Evolutionary conservation across 257 asterid species (phyloP).

Genomic region (Lycium barbarum): DNA sequence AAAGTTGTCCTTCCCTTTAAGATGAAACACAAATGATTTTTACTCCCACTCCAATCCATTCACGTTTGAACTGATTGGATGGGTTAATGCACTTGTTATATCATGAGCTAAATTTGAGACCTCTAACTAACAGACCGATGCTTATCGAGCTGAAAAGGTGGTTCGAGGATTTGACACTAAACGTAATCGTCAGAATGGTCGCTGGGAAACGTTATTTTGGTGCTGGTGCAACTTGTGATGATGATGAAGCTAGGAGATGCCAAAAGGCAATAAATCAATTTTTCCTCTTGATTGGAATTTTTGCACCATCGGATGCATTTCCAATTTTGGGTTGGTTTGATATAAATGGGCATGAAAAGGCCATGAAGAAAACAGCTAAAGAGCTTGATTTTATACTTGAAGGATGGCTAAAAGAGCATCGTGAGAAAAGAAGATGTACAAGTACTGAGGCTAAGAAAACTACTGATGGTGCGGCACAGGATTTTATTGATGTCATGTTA

Average conservation of each 20-base stretch:
- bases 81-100: not conserved
- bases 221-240: not conserved
- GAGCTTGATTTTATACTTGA: constrained; percentile 34
- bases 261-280: constrained; percentile 29
- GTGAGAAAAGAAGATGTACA: not conserved
- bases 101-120: not conserved
- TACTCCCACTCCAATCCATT: too few relatives aligned
- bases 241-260: constrained; percentile 26
- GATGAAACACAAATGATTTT: too few relatives aligned
- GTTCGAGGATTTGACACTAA: constrained; percentile 33
- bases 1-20: too few relatives aligned
- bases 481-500: constrained; percentile 35
- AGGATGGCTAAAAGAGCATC: constrained; percentile 35
- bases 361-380: constrained; percentile 35
- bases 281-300: constrained; percentile 28
- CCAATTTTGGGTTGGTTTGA: constrained; percentile 35
- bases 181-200: constrained; percentile 29
- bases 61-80: not conserved
- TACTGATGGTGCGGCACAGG: not conserved
- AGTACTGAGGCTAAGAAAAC: not conserved
- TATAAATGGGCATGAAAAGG: constrained; percentile 34
- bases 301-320: constrained; percentile 32
- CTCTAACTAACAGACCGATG: not conserved
- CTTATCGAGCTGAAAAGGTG: constrained; percentile 34
- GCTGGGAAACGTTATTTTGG: constrained; percentile 39